These are phyloP conservation scores for Lipomyces kockii DNA, from an alignment of 805 yeast species.

Conservation along the genomic window DNA sequence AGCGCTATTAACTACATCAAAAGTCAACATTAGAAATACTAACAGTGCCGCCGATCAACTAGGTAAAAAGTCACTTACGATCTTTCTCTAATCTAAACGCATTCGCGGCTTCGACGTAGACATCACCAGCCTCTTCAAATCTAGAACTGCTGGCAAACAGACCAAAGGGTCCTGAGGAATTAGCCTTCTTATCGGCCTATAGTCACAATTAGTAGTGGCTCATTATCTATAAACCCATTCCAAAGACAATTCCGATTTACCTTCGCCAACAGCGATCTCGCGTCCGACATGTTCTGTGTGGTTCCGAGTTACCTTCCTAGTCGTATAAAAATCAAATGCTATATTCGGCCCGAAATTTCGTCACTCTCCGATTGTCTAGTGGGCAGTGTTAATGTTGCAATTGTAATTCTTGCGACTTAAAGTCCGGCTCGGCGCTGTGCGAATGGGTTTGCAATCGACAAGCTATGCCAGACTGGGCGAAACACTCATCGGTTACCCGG, in stretches of 20 bases:
- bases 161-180: slow-evolving; percentile 67
- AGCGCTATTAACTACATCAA: slow-evolving; percentile 57
- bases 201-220: neutral
- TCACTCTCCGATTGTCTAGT: neutral
- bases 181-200: slow-evolving; percentile 71
- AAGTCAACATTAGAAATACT: neutral
- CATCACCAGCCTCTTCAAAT: slow-evolving; percentile 90
- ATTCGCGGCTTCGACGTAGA: slow-evolving; percentile 93
- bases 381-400: neutral
- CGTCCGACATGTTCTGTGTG: slow-evolving; percentile 37
- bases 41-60: neutral
- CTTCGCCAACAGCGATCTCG: slow-evolving; percentile 28
- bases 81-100: slow-evolving; percentile 77
- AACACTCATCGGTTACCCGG: neutral
- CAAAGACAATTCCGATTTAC: slow-evolving; percentile 21
- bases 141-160: slow-evolving; percentile 51
- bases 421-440: too few relatives aligned
- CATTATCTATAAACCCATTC: neutral
- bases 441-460: too few relatives aligned
- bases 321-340: neutral
- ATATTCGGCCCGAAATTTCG: neutral
- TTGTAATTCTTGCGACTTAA: neutral
- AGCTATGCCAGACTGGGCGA: neutral
- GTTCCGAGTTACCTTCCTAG: neutral
- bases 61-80: slow-evolving; percentile 29